These are phyloP conservation scores for Debaryomyces nepalensis DNA, from an alignment of 1,139 yeast genomes.

Conservation along the genomic window DNA sequence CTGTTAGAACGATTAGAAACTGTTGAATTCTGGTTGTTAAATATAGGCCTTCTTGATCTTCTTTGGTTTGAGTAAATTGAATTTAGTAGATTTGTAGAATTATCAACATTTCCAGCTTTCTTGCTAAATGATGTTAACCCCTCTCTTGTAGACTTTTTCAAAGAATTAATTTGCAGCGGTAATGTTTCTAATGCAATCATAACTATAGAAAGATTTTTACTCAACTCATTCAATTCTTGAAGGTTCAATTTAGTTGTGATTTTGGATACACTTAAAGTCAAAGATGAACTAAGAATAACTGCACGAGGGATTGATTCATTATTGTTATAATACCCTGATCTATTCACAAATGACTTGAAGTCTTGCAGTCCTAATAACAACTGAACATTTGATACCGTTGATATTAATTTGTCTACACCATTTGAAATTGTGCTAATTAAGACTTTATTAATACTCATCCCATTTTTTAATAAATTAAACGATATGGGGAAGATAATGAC, in stretches of 20 bases:
- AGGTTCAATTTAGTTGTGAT: slow-evolving; percentile 22
- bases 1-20: slow-evolving; percentile 16
- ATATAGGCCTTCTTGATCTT: slow-evolving; percentile 21
- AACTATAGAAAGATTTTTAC: slow-evolving; percentile 19
- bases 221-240: slow-evolving; percentile 19
- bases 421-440: slow-evolving; percentile 22
- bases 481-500: slow-evolving; percentile 42
- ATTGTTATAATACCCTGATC: slow-evolving; percentile 17
- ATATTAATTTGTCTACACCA: slow-evolving; percentile 20
- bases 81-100: slow-evolving; percentile 13
- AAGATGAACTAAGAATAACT: slow-evolving; percentile 24
- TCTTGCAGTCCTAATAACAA: slow-evolving; percentile 27
- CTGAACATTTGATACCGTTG: slow-evolving; percentile 27
- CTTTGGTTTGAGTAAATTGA: slow-evolving; percentile 22
- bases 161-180: slow-evolving; percentile 20
- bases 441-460: slow-evolving; percentile 37
- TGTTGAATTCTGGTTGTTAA: slow-evolving; percentile 15
- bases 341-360: slow-evolving; percentile 31
- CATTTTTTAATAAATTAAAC: slow-evolving; percentile 35
- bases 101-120: slow-evolving; percentile 4
- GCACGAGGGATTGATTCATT: slow-evolving; percentile 26
- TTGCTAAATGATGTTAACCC: neutral
- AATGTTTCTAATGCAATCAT: slow-evolving; percentile 7
- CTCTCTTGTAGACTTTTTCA: slow-evolving; percentile 20
- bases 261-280: slow-evolving; percentile 25